A percentile compares a stretch with the other conserved stretches of the same genome.
Conservation (phyloP, 345 rosid species). For the Sisymbrium altissimum region DNA sequence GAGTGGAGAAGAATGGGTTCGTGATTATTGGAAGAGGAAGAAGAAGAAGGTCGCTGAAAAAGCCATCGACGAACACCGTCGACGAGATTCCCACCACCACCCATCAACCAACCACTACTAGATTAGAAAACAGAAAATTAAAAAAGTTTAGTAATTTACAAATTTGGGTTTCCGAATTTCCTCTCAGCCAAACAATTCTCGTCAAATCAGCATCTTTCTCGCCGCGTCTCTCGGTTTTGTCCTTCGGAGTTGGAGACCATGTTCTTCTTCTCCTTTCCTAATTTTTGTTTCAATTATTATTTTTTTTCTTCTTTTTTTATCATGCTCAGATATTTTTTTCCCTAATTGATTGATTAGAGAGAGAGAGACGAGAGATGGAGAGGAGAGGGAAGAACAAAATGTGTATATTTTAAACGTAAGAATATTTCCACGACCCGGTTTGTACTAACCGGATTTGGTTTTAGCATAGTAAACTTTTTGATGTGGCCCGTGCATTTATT, state of each 20-base stretch:
- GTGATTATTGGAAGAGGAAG: constrained; percentile 19
- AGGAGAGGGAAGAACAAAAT: neutral
- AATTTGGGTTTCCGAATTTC: constrained; percentile 30
- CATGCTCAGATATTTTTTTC: constrained; percentile 20
- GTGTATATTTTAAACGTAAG: neutral
- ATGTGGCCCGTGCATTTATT: neutral
- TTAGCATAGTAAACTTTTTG: neutral
- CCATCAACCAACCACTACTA: constrained; percentile 44
- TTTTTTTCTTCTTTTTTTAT: neutral
- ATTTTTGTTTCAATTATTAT: neutral
- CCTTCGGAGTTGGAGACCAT: constrained; percentile 28
- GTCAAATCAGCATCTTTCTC: constrained; percentile 24
- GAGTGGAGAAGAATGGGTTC: constrained; percentile 15
- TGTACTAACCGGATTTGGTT: neutral
- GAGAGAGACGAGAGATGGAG: neutral
- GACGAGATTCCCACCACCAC: constrained; percentile 70
- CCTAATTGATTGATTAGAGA: neutral
- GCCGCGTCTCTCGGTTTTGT: constrained; percentile 14
- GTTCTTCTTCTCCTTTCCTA: constrained; percentile 7
- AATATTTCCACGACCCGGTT: constrained; percentile 5
- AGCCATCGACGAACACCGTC: constrained; percentile 91
- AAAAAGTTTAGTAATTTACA: constrained; percentile 20
- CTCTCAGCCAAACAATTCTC: constrained; percentile 28
- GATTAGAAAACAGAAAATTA: neutral
- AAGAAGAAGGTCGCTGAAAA: constrained; percentile 54